phyloP scores from a whole-genome alignment of 2,329 filamentous ascomycete genomes.

The Raffaelea ambrosiae region DNA sequence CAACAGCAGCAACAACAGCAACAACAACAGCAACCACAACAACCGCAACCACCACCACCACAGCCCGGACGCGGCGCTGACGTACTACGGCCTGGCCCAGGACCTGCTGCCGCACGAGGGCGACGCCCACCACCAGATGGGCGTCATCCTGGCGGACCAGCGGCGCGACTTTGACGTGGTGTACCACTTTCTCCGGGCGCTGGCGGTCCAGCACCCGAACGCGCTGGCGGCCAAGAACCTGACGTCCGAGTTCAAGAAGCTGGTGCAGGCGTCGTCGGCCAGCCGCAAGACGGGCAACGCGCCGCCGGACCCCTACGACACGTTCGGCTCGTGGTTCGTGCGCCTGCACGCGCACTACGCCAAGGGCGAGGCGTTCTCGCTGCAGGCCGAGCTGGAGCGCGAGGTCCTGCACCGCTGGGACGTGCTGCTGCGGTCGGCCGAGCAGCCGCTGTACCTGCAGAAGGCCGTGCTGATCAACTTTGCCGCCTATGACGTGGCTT shows the following conservation, averaged over 20 bases:
- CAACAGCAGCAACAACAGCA: too few relatives aligned
- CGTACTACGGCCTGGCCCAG: slow-evolving; percentile 77
- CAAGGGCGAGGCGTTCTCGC: slow-evolving; percentile 63
- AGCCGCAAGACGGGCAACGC: slow-evolving; percentile 16
- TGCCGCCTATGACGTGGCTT: slow-evolving; percentile 68
- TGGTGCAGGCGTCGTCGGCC: slow-evolving; percentile 27
- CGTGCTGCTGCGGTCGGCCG: slow-evolving; percentile 61
- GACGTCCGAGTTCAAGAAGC: slow-evolving; percentile 62
- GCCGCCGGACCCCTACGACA: slow-evolving; percentile 47
- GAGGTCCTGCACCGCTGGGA: slow-evolving; percentile 75
- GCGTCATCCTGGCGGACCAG: slow-evolving; percentile 70
- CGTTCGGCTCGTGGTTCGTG: slow-evolving; percentile 73
- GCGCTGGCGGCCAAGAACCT: slow-evolving; percentile 69
- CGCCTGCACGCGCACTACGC: slow-evolving; percentile 80
- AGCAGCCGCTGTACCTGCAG: slow-evolving; percentile 56
- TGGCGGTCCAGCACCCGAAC: slow-evolving; percentile 66
- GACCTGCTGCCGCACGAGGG: slow-evolving; percentile 72
- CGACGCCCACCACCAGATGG: slow-evolving; percentile 81
- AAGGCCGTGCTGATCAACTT: slow-evolving; percentile 84
- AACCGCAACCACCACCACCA: neutral
- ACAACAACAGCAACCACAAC: too few relatives aligned
- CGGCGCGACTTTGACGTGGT: slow-evolving; percentile 71
- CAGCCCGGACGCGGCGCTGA: slow-evolving; percentile 70
- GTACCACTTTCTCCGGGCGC: slow-evolving; percentile 81
- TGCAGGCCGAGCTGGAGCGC: slow-evolving; percentile 73